Evolutionary conservation across 2,329 filamentous ascomycete genomes (phyloP), one percentile per base, ranked within the genome.

Genomic region (Paecilomyces sp.): DNA sequence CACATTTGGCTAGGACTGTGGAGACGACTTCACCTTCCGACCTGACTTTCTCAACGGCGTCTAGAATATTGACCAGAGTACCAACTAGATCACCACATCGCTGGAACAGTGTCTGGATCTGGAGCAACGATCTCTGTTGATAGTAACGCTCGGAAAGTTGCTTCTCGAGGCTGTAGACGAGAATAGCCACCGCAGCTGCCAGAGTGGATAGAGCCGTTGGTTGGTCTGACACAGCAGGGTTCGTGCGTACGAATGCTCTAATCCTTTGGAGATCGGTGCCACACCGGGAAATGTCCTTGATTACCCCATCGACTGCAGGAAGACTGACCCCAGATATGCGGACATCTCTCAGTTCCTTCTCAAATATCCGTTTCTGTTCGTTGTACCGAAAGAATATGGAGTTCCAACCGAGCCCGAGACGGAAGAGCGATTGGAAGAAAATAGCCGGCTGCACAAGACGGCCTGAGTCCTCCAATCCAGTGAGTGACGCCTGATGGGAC

Each of bases 21-120:
- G 86, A 85, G 1, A 91, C 74, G 25, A 88, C 77, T 25, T 83
- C 78, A 58, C 88, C 85, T 61, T 91, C 88, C 3, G 70, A 81
- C 56, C 66, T 77, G 54, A 69, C 75, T 60, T 53, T 80, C 78
- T 61, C 83, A 77, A 67, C 81, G 80, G 54, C 78, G 68, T 70
- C 67, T 24, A 77, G 66, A 52, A 78, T 73, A 52, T 70, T 68
- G 30, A 71, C 69, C 24, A 78, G 58, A 18, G 68, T 69, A 33
- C 68, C 68, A 30, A 77, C 63, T 28, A 79, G 59, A 56, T 75
- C 74, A 1, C 71, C 70, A 58, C 66, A 79, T 60, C 65, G 73
- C 63, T 66, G 70, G 65, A 73, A 81, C 60, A 72, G 65, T 47
- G 68, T 74, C 64, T 64, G 74, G 12, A 74, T 69, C 56, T 75